These are phyloP conservation scores for Carpinus fangiana DNA, from an alignment of 306 rosid species.

Conservation along the genomic window DNA sequence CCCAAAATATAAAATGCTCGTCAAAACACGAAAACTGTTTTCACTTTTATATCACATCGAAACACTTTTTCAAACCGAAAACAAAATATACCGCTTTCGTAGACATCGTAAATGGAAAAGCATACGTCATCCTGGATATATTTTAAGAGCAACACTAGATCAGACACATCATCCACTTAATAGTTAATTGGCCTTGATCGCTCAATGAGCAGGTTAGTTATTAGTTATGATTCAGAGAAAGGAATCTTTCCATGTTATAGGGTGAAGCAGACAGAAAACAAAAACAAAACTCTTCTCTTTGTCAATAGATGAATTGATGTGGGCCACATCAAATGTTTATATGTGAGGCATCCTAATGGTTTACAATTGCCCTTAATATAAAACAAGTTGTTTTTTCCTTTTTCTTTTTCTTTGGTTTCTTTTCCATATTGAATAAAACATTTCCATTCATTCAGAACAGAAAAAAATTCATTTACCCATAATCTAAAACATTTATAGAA, in stretches of 20 bases:
- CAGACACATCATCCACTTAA: constrained; percentile 44
- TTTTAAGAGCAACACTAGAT: constrained; percentile 21
- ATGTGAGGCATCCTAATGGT: not conserved
- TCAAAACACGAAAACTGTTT: no score
- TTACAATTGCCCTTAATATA: not conserved
- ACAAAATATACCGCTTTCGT: not conserved
- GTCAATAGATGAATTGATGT: constrained; percentile 1
- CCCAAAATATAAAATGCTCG: no score
- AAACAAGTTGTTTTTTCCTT: not conserved
- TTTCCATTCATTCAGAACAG: no score
- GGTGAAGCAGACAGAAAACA: constrained; percentile 51
- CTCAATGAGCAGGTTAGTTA: constrained; percentile 35
- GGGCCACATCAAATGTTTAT: constrained; percentile 21
- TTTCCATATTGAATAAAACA: no score
- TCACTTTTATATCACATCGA: no score
- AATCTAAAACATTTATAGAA: not conserved
- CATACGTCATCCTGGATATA: not conserved
- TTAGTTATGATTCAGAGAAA: constrained; percentile 43
- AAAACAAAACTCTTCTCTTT: constrained; percentile 49
- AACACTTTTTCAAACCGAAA: no score
- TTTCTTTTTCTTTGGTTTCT: not conserved
- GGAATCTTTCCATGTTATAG: constrained; percentile 87
- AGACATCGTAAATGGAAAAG: not conserved
- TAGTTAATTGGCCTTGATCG: constrained; percentile 34
- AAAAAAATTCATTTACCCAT: not conserved